A percentile compares a stretch with the other conserved stretches of the same genome.
phyloP scores from a whole-genome alignment of 2,329 filamentous ascomycete species.

The Xylariales sp. region DNA sequence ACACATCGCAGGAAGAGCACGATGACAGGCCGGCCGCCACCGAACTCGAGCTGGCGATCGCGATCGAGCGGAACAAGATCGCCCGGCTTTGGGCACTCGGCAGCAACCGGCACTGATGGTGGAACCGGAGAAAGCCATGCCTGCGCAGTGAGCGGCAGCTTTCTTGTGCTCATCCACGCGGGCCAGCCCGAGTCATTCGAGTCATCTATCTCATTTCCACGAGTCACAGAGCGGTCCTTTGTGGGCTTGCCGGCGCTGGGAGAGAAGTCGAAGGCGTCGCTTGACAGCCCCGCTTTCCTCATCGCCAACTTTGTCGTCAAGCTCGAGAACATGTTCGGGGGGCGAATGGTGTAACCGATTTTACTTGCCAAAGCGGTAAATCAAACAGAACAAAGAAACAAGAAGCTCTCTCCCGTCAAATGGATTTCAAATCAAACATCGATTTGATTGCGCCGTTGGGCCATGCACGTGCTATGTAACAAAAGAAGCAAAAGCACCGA shows the following conservation, averaged over 20 bases:
- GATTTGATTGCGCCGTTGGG: neutral
- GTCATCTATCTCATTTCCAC: slow-evolving; percentile 48
- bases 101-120: slow-evolving; percentile 58
- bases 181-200: slow-evolving; percentile 48
- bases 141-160: slow-evolving; percentile 63
- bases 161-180: slow-evolving; percentile 62
- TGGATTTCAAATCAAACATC: neutral
- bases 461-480: too few species aligned
- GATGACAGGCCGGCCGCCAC: slow-evolving; percentile 58
- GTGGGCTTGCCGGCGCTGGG: slow-evolving; percentile 45
- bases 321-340: slow-evolving; percentile 63
- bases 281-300: slow-evolving; percentile 66
- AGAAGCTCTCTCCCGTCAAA: neutral
- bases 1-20: slow-evolving; percentile 67
- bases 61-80: slow-evolving; percentile 61
- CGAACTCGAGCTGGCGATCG: slow-evolving; percentile 57
- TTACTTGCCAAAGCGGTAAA: neutral
- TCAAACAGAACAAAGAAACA: neutral
- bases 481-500: neutral
- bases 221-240: slow-evolving; percentile 42
- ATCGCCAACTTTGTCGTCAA: slow-evolving; percentile 69
- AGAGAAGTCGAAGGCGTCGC: slow-evolving; percentile 60
- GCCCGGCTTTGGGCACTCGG: slow-evolving; percentile 59
- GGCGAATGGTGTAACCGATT: neutral
- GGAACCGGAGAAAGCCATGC: slow-evolving; percentile 65